Percentiles rank a stretch among this genome's conserved stretches.
phyloP scores from a whole-genome alignment of 2,329 filamentous ascomycete species.

The Beauveria rudraprayagi region DNA sequence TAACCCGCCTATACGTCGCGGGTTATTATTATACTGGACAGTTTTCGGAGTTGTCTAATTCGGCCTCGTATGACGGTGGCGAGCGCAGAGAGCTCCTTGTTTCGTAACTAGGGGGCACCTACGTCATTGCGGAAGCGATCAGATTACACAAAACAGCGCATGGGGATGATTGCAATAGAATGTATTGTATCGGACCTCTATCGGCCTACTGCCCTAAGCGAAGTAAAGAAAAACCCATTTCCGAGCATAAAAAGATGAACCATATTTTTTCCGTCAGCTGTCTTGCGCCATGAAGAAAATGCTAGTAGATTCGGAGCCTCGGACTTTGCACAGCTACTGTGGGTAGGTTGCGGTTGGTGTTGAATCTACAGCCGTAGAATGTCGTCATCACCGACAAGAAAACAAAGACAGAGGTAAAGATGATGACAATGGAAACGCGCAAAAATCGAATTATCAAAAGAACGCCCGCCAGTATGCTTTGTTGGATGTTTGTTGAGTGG shows the following conservation, averaged over 20 bases:
- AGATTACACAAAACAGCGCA: not conserved
- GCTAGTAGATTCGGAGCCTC: not conserved
- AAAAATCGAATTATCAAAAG: not conserved
- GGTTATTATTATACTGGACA: not conserved
- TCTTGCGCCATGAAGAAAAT: not conserved
- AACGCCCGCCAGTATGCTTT: slow-evolving; percentile 7
- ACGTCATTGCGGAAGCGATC: not conserved
- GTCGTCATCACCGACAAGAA: not conserved
- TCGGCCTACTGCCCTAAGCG: slow-evolving; percentile 2
- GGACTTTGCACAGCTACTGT: not conserved
- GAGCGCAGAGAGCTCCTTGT: not conserved
- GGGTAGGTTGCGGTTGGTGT: not conserved
- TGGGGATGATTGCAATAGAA: not conserved
- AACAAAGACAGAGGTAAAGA: not conserved
- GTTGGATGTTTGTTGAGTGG: not conserved
- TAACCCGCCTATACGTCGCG: too few relatives aligned
- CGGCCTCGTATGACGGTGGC: not conserved
- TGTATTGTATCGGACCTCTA: not conserved
- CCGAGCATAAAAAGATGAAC: not conserved
- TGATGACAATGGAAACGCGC: not conserved
- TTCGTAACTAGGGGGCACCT: not conserved
- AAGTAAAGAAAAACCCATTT: not conserved
- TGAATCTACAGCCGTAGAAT: not conserved
- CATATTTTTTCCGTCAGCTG: not conserved
- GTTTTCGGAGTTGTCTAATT: not conserved